Evolutionary conservation across 2,329 filamentous ascomycete genomes (phyloP).

Genomic region (Trichoderma oligosporum): DNA sequence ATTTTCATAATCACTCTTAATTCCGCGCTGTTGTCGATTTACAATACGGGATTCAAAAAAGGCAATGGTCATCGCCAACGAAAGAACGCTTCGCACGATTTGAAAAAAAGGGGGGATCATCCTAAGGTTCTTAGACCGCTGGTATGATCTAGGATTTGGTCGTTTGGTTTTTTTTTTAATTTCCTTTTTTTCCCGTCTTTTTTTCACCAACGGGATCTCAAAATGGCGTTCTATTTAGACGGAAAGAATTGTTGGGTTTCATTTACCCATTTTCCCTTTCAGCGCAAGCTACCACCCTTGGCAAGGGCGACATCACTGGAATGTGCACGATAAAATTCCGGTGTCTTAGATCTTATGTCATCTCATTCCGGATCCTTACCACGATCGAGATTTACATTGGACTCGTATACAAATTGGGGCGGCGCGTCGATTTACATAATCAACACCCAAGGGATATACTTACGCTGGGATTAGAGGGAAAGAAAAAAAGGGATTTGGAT

Average conservation of each 20-base stretch:
- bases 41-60: slow-evolving; percentile 33
- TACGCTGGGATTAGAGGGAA: slow-evolving; percentile 20
- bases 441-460: slow-evolving; percentile 22
- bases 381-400: slow-evolving; percentile 5
- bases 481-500: slow-evolving; percentile 7
- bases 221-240: slow-evolving; percentile 35
- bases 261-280: slow-evolving; percentile 21
- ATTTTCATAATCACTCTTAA: slow-evolving; percentile 11
- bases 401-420: too few species aligned
- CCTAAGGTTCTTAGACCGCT: slow-evolving; percentile 12
- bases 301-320: slow-evolving; percentile 12
- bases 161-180: too few species aligned
- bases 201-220: slow-evolving; percentile 18
- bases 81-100: slow-evolving; percentile 18
- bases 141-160: slow-evolving; percentile 19
- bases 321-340: background rate
- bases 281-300: slow-evolving; percentile 8
- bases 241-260: slow-evolving; percentile 26
- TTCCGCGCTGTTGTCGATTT: slow-evolving; percentile 32
- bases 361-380: slow-evolving; percentile 8
- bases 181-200: too few species aligned
- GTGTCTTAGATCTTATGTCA: slow-evolving; percentile 17
- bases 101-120: slow-evolving; percentile 22
- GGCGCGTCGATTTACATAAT: slow-evolving; percentile 1
- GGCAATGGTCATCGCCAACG: slow-evolving; percentile 28